A percentile compares a stretch with the other conserved stretches of the same genome.
Evolutionary conservation across 345 rosid species (phyloP).

Genomic region (Brassica nigra): DNA sequence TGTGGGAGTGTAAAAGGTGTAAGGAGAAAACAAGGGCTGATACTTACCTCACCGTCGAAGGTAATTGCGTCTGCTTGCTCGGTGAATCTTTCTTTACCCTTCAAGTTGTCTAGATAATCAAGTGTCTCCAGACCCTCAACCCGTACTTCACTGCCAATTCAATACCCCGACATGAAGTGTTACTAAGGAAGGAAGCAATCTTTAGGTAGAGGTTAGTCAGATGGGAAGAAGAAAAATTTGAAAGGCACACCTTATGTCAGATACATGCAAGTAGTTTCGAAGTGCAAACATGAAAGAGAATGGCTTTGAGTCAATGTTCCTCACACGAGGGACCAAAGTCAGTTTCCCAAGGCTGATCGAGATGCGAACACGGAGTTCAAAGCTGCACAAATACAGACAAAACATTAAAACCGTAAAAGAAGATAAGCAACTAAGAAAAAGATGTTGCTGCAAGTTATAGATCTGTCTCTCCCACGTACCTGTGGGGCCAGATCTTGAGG

Average conservation of each 20-base stretch:
- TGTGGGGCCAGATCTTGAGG: constrained; percentile 76
- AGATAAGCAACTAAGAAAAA: background rate
- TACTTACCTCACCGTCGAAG: constrained; percentile 82
- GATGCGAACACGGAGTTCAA: constrained; percentile 84
- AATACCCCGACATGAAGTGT: constrained; percentile 30
- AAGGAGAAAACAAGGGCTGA: background rate
- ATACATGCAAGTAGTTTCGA: constrained; percentile 76
- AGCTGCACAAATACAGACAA: constrained; percentile 53
- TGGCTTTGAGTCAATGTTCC: constrained; percentile 79
- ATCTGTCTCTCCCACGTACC: constrained; percentile 48
- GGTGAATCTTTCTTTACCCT: constrained; percentile 67
- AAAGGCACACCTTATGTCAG: constrained; percentile 80
- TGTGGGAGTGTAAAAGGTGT: background rate
- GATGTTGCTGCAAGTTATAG: constrained; percentile 12
- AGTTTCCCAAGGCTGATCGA: constrained; percentile 77
- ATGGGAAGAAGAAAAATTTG: background rate
- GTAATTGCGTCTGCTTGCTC: constrained; percentile 99
- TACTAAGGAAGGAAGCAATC: background rate
- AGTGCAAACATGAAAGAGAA: constrained; percentile 79
- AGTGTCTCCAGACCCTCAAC: constrained; percentile 98
- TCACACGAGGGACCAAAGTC: constrained; percentile 87
- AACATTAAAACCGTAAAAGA: background rate
- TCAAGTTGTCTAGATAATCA: constrained; percentile 82
- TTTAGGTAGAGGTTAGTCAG: background rate
- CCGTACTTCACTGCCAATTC: constrained; percentile 86